Percentiles rank a stretch among this genome's conserved stretches.
phyloP scores from a whole-genome alignment of 345 rosid genomes.

The Eucalyptus brandiana region DNA sequence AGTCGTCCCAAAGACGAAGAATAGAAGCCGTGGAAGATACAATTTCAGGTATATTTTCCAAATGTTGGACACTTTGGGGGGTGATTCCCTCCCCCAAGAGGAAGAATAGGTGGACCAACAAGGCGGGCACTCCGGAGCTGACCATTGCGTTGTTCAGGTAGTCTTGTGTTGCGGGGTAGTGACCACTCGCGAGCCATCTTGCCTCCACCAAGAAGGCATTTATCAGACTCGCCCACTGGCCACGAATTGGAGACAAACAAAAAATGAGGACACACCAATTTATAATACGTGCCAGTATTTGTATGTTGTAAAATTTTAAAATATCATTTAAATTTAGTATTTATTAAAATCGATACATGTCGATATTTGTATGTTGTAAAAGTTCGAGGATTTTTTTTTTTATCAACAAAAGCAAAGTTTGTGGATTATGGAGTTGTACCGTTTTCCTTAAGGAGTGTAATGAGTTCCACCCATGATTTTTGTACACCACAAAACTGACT shows the following conservation, averaged over 20 bases:
- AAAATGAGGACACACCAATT: background rate
- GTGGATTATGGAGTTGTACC: background rate
- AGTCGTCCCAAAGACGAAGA: constrained; percentile 53
- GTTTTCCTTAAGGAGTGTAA: background rate
- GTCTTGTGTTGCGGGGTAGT: constrained; percentile 21
- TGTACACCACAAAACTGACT: constrained; percentile 1
- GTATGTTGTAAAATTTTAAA: background rate
- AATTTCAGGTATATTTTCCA: constrained; percentile 2
- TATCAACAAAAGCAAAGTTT: background rate
- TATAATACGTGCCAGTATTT: background rate
- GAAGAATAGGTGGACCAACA: constrained; percentile 34
- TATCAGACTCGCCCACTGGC: constrained; percentile 45
- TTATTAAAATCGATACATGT: no score
- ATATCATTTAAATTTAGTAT: no score
- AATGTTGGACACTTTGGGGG: constrained; percentile 6
- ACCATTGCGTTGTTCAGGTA: constrained; percentile 43
- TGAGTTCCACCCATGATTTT: background rate
- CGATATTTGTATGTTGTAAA: no score
- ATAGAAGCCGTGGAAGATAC: background rate
- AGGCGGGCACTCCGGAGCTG: constrained; percentile 42
- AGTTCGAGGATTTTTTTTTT: no score
- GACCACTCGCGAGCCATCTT: constrained; percentile 31
- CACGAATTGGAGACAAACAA: background rate
- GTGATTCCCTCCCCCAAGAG: constrained; percentile 25
- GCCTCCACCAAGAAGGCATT: constrained; percentile 53